Percentiles rank a stretch among this genome's conserved stretches.
These are phyloP conservation scores for Sicyos edulis DNA, from an alignment of 306 rosid genomes.

Conservation along the genomic window DNA sequence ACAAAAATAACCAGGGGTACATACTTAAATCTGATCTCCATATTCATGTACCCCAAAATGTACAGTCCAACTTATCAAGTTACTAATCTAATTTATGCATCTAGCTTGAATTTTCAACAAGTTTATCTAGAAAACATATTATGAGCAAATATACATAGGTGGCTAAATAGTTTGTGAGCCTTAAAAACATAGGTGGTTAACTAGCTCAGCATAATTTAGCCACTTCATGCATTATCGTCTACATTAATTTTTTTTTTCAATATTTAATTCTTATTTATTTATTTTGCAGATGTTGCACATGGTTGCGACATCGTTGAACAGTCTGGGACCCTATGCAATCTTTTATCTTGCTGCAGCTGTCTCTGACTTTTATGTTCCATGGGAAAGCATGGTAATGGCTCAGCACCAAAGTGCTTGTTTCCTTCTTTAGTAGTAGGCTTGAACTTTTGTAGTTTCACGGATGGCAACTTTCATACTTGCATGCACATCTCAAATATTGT, in stretches of 20 bases:
- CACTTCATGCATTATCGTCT: neutral
- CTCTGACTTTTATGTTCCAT: conserved; percentile 88
- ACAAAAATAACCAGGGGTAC: neutral
- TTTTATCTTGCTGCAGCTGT: conserved; percentile 97
- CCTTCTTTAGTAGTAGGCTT: neutral
- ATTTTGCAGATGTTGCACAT: conserved; percentile 60
- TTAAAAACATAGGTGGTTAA: neutral
- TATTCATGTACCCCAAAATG: neutral
- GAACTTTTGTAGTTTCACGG: neutral
- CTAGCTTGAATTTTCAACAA: neutral
- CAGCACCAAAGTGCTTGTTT: neutral
- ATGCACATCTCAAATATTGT: neutral
- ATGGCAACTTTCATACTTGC: neutral
- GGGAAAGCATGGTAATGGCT: conserved; percentile 79
- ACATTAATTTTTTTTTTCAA: conserved; percentile 14
- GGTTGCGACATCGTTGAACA: conserved; percentile 42
- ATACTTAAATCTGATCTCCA: neutral
- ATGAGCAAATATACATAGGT: neutral
- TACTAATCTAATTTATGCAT: neutral
- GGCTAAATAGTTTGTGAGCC: neutral
- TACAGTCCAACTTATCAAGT: neutral
- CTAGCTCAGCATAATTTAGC: neutral
- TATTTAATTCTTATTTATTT: neutral
- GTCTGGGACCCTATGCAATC: conserved; percentile 51
- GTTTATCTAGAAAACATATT: neutral